Evolutionary conservation across 139 green algal genomes (phyloP).

Genomic region (Haematococcus lacustris): DNA sequence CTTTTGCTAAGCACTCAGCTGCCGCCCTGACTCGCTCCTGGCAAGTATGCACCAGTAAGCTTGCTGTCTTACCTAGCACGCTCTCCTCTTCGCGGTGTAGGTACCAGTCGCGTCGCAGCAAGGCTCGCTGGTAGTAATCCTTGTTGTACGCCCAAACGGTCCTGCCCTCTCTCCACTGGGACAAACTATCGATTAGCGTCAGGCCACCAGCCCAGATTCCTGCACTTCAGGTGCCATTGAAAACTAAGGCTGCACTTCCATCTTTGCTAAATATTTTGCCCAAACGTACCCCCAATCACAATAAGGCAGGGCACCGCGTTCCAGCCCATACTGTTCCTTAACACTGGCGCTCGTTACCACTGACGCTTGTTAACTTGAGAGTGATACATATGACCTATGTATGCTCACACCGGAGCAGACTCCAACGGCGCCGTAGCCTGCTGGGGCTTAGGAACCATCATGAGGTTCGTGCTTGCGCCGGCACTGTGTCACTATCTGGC

Average conservation of each 20-base stretch:
- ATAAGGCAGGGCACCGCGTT: slow-evolving; percentile 14
- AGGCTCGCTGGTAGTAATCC: slow-evolving; percentile 17
- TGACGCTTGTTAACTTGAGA: neutral
- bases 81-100: slow-evolving; percentile 16
- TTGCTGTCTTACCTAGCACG: neutral
- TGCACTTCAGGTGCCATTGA: too few relatives aligned
- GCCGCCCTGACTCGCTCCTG: too few relatives aligned
- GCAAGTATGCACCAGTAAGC: too few relatives aligned
- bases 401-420: neutral
- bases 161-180: slow-evolving; percentile 13
- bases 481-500: neutral
- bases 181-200: neutral
- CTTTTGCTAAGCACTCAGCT: too few relatives aligned
- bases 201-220: slow-evolving; percentile 14
- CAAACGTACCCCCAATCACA: slow-evolving; percentile 13
- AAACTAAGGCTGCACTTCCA: too few relatives aligned
- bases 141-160: slow-evolving; percentile 21
- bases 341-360: too few relatives aligned
- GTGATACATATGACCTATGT: neutral
- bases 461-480: neutral
- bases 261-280: neutral
- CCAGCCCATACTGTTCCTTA: slow-evolving; percentile 14
- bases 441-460: neutral
- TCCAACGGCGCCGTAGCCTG: neutral
- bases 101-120: slow-evolving; percentile 19